Evolutionary conservation across 139 green algal species (phyloP), one percentile per base, ranked within the genome.

Genomic region (Diplosphaera chodatii): DNA sequence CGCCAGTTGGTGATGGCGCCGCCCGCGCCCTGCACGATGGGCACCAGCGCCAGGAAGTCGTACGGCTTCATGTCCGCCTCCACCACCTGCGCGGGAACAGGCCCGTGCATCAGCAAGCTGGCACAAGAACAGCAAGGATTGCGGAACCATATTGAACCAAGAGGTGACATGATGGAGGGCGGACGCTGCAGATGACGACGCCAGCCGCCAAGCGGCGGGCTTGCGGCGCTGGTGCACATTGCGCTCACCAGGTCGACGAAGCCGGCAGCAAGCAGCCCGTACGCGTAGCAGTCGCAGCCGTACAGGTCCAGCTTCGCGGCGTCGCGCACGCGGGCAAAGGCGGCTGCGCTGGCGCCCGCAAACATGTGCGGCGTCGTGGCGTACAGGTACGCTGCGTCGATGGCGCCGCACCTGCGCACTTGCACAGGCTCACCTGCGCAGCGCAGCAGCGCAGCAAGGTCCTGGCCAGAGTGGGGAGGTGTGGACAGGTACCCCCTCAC

Each of bases 271-370:
- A 99, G 80, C 69, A 99, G 85, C 1, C 95, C 95, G 64, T 99
- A 99, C 1, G 95, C 95, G 80, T 99, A 99, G 82, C 95, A 99
- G 86, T 99, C 95, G 70, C 91, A 97, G 63, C 95, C 95, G 76
- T 96, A 99, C 78, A 97, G 82, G 0, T 92, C 89, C 27, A 94
- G 91, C 29, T 86, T 81, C 40, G 76, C 72, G 66, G 70, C 67
- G 64, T 93, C 87, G 13, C 90, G 71, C 27, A 97, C 77, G 2
- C 85, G 74, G 64, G 88, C 85, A 78, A 92, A 97, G 2, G 88
- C 78, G 1, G 41, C 64, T 72, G 91, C 81, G 21, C 68, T 80
- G 18, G 68, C 73, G 6, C 84, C 84, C 40, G 48, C n/a, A 63
- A 98, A 98, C 91, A 98, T 97, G 79, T 95, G 83, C 0, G 94